Evolutionary conservation across 768 basidiomycete genomes (phyloP), one percentile per base, ranked within the genome.

Genomic region (Boletus edulis): DNA sequence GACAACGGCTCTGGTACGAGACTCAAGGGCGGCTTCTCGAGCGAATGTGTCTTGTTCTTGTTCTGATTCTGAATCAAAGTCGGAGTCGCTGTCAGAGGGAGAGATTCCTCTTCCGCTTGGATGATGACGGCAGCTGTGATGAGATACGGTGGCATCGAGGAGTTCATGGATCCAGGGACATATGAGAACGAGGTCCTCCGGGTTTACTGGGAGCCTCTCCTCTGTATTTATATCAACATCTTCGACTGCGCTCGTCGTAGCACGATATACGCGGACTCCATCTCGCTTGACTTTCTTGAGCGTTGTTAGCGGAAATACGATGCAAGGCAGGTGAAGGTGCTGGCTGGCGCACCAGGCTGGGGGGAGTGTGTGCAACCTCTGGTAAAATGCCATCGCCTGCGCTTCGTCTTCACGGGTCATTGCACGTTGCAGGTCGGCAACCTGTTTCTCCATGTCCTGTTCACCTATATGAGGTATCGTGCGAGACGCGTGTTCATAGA

Each of bases 151-250:
- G 0, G 22, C 18, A 1, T 32, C 56, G 2, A 57, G 54, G 0
- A 65, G 38, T 20, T 60, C 64, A 38, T 56, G 22, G 8, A 65
- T 56, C 64, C 64, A 65, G 7, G 58, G 61, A 29, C 54, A 65
- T 5, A 47, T 61, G 15, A 66, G 64, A 32, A 63, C 31, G 0
- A 65, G 18, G 6, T 55, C 49, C 18, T 48, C 29, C 10, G 51
- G 24, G 10, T 24, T 31, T 3, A 14, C 18, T 13, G 27, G 15
- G 2, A 56, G 5, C 27, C 22, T 60, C 11, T 52, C 52, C n/a
- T 49, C 48, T 1, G 52, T 49, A 18, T 8, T 18, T 46, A 65
- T 50, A 4, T 57, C 45, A 3, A 54, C 49, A 18, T 65, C 64
- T 29, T 60, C 52, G 10, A 65, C 52, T 6, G 40, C 50, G 3